Percentiles rank a stretch among this genome's conserved stretches.
phyloP scores from a whole-genome alignment of 2,329 filamentous ascomycete genomes.

The Fusarium annulatum region DNA sequence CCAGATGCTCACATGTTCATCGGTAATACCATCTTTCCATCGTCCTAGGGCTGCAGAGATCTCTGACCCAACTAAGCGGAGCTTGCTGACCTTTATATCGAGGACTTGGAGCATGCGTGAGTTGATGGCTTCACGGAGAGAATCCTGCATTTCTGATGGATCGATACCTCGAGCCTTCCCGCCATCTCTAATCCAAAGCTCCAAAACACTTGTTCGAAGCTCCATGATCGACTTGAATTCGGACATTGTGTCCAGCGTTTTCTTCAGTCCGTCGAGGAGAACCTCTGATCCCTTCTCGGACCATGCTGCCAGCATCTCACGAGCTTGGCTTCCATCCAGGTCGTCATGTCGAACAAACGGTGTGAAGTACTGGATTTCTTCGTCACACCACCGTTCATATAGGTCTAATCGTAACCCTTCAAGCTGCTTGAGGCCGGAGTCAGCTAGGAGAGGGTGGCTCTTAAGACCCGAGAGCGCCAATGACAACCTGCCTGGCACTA shows the following conservation, averaged over 20 bases:
- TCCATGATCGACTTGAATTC: slow-evolving; percentile 77
- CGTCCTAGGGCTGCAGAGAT: slow-evolving; percentile 69
- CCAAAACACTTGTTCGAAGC: slow-evolving; percentile 75
- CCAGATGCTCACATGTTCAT: slow-evolving; percentile 72
- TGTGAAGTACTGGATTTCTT: slow-evolving; percentile 85
- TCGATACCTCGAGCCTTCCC: slow-evolving; percentile 74
- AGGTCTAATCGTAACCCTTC: slow-evolving; percentile 82
- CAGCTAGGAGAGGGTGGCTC: slow-evolving; percentile 75
- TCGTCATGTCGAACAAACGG: slow-evolving; percentile 90
- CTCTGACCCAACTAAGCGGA: slow-evolving; percentile 73
- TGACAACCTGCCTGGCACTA: slow-evolving; percentile 78
- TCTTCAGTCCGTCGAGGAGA: slow-evolving; percentile 70
- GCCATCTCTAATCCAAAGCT: slow-evolving; percentile 79
- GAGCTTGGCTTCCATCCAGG: slow-evolving; percentile 68
- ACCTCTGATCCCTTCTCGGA: slow-evolving; percentile 68
- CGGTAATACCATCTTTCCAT: slow-evolving; percentile 67
- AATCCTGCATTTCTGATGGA: slow-evolving; percentile 73
- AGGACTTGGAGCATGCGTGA: slow-evolving; percentile 72
- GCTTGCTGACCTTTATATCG: slow-evolving; percentile 69
- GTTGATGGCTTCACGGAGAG: slow-evolving; percentile 76
- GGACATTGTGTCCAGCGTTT: slow-evolving; percentile 67
- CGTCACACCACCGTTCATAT: slow-evolving; percentile 81
- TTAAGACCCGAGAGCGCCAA: slow-evolving; percentile 77
- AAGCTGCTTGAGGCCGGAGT: slow-evolving; percentile 71
- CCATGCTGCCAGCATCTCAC: slow-evolving; percentile 72